Base-by-base conservation (phyloP, 129 eudicot genomes). In the Flaveria brownii region DNA sequence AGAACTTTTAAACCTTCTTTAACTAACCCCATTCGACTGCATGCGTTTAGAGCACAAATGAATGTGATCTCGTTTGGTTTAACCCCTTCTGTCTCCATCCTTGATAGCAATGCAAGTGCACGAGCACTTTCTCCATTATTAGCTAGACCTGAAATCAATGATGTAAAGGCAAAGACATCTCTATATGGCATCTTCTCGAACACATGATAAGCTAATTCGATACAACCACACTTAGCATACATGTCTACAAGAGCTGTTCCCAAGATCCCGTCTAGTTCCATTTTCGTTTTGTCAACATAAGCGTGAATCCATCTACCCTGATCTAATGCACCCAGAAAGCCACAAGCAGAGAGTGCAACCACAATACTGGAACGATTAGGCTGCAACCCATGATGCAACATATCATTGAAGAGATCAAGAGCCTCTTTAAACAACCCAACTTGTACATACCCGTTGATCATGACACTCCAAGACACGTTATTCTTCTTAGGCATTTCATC, bases 151-250 rank as follows among this genome's bases (percentile, higher is more conserved):
- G 91, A 84, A 71, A 92, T 90, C 72, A 90, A 65, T 3, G 93
- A 82, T 17, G 90, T 90, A 73, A 77, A 92, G 20, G 90, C 90
- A 80, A 81, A 81, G 2, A 86, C 91, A 20, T 90, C 94, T 66
- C 82, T 82, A 57, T n/a, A 6, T 6, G 84, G 80, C 86, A 86
- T 86, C 25, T 83, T 76, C 47, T 86, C 85, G 25, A 92, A 90
- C 11, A 86, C 88, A 14, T 68, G 80, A 72, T 60, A 78, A 3
- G 96, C 90, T 49, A 50, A 70, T n/a, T 86, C 87, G 9, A 92
- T 75, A 71, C 86, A 81, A n/a, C 96, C 96, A 80, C 98, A 92
- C 63, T 92, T 92, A 0, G 96, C 84, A 41, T 92, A 92, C 98
- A 92, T 90, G 72, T 90, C 92, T 3, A 92, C 74, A 16, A 92